phyloP scores from a whole-genome alignment of 2,329 filamentous ascomycete genomes.

The Helicocarpus griseus region DNA sequence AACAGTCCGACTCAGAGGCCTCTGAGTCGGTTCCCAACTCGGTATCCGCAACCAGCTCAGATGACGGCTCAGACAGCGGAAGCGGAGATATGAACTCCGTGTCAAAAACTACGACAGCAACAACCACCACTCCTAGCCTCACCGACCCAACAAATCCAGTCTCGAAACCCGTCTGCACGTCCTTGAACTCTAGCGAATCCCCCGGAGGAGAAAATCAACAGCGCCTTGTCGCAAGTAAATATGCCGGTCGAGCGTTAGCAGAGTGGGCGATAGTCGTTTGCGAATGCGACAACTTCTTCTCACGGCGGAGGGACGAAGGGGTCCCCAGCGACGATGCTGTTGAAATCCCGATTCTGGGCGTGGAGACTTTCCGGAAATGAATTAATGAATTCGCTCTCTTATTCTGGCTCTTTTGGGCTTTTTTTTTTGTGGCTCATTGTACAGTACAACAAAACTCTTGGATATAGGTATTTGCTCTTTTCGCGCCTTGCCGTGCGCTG shows the following conservation, averaged over 20 bases:
- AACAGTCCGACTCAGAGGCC: conserved; percentile 9
- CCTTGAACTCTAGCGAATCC: conserved; percentile 12
- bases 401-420: too few species aligned
- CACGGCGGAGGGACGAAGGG: conserved; percentile 51
- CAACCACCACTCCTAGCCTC: background rate
- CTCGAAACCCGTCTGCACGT: background rate
- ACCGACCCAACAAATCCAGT: background rate
- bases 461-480: too few species aligned
- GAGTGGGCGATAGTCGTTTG: conserved; percentile 54
- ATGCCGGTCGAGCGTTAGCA: conserved; percentile 53
- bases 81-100: conserved; percentile 9
- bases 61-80: conserved; percentile 13
- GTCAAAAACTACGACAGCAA: background rate
- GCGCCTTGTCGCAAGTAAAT: conserved; percentile 39
- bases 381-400: too few species aligned
- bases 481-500: too few species aligned
- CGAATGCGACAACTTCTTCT: conserved; percentile 56
- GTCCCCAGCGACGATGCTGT: conserved; percentile 48
- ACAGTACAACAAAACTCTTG: too few species aligned
- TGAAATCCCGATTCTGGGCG: conserved; percentile 53
- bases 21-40: conserved; percentile 12
- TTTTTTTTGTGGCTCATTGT: background rate
- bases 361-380: conserved; percentile 48
- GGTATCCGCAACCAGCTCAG: conserved; percentile 11
- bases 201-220: conserved; percentile 19